These are phyloP conservation scores for Gomphus bonarii DNA, from an alignment of 1,284 basidiomycete genomes.

Conservation along the genomic window DNA sequence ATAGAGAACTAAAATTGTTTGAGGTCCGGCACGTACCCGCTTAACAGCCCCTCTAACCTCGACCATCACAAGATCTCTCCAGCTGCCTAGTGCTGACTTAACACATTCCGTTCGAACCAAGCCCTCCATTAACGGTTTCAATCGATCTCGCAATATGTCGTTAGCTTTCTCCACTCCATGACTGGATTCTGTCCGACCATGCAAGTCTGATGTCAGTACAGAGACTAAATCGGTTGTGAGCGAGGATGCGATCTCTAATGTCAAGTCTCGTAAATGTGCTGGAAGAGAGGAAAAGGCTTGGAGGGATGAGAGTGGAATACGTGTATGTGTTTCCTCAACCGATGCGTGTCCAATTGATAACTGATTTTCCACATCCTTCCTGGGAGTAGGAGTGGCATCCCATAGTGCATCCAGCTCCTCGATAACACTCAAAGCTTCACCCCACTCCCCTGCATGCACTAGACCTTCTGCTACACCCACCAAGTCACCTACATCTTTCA, in stretches of 20 bases:
- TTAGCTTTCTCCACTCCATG: constrained; percentile 16
- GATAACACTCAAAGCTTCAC: constrained; percentile 68
- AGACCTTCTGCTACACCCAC: constrained; percentile 58
- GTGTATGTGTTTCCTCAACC: constrained; percentile 19
- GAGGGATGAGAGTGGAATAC: constrained; percentile 47
- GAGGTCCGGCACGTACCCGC: constrained; percentile 31
- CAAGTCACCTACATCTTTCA: constrained; percentile 70
- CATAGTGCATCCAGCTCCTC: constrained; percentile 67
- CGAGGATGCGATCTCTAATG: constrained; percentile 63
- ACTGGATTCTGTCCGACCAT: constrained; percentile 33
- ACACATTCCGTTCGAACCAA: constrained; percentile 68
- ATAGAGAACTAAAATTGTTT: not conserved
- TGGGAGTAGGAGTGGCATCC: constrained; percentile 25
- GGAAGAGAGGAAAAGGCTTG: constrained; percentile 66
- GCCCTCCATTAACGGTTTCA: constrained; percentile 66
- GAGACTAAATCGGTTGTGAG: constrained; percentile 72
- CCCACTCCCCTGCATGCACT: constrained; percentile 77
- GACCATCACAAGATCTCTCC: constrained; percentile 66
- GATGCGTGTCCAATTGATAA: constrained; percentile 7
- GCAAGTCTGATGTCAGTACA: constrained; percentile 60
- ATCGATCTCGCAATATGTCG: constrained; percentile 41
- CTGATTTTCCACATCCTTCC: constrained; percentile 17
- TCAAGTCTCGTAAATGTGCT: constrained; percentile 50
- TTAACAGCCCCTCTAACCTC: constrained; percentile 57
- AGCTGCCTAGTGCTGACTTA: constrained; percentile 59